Evolutionary conservation across 805 yeast species (phyloP).

Genomic region (Wickerhamomyces sydowiorum): DNA sequence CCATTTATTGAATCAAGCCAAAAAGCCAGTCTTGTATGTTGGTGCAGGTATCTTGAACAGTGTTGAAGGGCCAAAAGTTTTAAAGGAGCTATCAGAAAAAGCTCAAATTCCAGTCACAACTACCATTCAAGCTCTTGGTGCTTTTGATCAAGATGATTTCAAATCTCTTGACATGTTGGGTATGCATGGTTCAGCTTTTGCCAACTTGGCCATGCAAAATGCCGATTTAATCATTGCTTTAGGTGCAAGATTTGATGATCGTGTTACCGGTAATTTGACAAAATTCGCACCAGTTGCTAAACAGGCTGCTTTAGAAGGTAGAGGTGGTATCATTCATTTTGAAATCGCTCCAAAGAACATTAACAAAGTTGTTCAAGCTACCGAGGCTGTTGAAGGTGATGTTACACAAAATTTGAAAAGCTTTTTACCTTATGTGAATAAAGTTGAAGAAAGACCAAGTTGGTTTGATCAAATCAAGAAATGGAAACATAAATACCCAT

Average conservation of each 20-base stretch:
- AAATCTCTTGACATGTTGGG: constrained; percentile 95
- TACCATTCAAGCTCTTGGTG: constrained; percentile 89
- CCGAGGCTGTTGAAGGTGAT: constrained; percentile 96
- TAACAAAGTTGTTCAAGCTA: constrained; percentile 94
- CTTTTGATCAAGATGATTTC: constrained; percentile 86
- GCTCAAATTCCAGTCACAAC: constrained; percentile 96
- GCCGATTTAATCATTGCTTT: constrained; percentile 92
- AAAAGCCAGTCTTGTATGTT: constrained; percentile 83
- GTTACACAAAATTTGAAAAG: constrained; percentile 71
- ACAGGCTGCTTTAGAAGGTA: constrained; percentile 76
- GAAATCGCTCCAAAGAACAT: constrained; percentile 96
- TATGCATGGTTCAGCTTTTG: constrained; percentile 96
- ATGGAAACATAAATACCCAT: constrained; percentile 89
- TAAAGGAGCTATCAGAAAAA: constrained; percentile 83
- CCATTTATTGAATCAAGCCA: constrained; percentile 68
- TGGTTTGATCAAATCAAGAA: constrained; percentile 73
- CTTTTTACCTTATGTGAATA: constrained; percentile 64
- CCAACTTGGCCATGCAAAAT: constrained; percentile 88
- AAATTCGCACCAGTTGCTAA: constrained; percentile 94
- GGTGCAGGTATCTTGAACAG: constrained; percentile 87
- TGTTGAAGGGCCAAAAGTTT: constrained; percentile 70
- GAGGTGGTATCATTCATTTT: constrained; percentile 96
- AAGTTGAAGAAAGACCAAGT: constrained; percentile 61
- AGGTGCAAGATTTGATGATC: constrained; percentile 97
- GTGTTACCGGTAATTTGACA: constrained; percentile 84